Base-by-base conservation (phyloP, 1,284 basidiomycete genomes). In the Xanthoconium separans region DNA sequence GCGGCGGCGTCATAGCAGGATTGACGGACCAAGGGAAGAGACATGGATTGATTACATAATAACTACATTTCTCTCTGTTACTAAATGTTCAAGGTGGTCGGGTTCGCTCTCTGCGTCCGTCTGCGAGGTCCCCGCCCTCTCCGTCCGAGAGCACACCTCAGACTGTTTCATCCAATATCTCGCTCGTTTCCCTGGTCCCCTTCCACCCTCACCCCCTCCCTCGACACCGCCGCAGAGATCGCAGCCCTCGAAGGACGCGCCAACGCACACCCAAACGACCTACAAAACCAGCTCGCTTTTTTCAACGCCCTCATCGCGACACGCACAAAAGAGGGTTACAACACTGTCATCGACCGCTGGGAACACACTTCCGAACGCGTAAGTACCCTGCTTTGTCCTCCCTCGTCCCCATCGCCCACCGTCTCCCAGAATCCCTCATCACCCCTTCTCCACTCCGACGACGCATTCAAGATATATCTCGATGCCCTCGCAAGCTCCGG, bases 341-440 rank as follows among this genome's bases (percentile, higher is more conserved):
- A 90, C 54, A 73, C 88, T 27, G 73, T 91, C 56, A 81, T 89
- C 56, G 83, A 76, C 62, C 80, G 89, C 54, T 93, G 90, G 89
- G 89, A 93, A 65, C 77, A 85, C 58, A 83, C 85, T 79, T 82
- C 80, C 62, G 86, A 91, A 79, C 89, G 86, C 65, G 90, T 91
- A 73, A 68, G 87, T 82, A 39, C 22, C 16, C 1, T 7, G 22
- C 7, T 0, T 24, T 12, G 22, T 16, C 18, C 1, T 1, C 13
- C 20, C 22, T 13, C 12, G 1, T 27, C 34, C 10, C 7, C 27
- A 27, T 27, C 42, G 15, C 47, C 20, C 42, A 57, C 51, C 47
- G 37, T 51, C 10, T 55, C 41, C 29, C 59, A 91, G 89, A 82
- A 87, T 61, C 77, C 83, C 13, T 55, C 75, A 4, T 89, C 85